Evolutionary conservation across 768 basidiomycete species (phyloP).

Genomic region (Tremella mesenterica): DNA sequence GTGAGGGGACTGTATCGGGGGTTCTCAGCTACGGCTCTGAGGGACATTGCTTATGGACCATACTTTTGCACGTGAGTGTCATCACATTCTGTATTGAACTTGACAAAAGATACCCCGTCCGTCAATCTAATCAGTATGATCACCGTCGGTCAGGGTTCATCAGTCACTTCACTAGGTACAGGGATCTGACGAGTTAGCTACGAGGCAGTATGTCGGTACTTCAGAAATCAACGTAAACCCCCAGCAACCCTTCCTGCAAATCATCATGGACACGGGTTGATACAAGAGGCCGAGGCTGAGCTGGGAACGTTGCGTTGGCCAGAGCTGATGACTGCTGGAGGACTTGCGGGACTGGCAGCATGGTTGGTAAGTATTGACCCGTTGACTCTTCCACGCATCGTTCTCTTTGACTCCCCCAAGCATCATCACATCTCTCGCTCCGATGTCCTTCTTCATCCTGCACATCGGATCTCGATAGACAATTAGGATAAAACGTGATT

Average conservation of each 20-base stretch:
- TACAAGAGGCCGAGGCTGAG: conserved; percentile 48
- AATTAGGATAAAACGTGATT: too few species aligned
- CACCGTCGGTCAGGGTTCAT: too few species aligned
- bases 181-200: conserved; percentile 27
- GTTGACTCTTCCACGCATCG: neutral
- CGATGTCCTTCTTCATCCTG: too few species aligned
- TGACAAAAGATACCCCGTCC: too few species aligned
- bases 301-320: conserved; percentile 49
- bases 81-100: neutral
- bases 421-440: too few species aligned
- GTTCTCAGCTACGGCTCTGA: conserved; percentile 59
- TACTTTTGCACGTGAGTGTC: conserved; percentile 69
- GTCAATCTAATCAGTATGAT: too few species aligned
- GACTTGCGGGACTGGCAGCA: conserved; percentile 63
- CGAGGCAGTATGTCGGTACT: conserved; percentile 42
- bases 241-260: conserved; percentile 3
- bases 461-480: neutral
- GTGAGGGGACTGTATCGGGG: conserved; percentile 69
- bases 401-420: too few species aligned
- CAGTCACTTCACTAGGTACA: too few species aligned
- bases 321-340: conserved; percentile 63
- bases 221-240: conserved; percentile 29
- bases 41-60: conserved; percentile 75
- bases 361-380: conserved; percentile 51
- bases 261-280: conserved; percentile 44